Evolutionary conservation across 495 filamentous ascomycete genomes (phyloP).

Genomic region (Cenococcum geophilum): DNA sequence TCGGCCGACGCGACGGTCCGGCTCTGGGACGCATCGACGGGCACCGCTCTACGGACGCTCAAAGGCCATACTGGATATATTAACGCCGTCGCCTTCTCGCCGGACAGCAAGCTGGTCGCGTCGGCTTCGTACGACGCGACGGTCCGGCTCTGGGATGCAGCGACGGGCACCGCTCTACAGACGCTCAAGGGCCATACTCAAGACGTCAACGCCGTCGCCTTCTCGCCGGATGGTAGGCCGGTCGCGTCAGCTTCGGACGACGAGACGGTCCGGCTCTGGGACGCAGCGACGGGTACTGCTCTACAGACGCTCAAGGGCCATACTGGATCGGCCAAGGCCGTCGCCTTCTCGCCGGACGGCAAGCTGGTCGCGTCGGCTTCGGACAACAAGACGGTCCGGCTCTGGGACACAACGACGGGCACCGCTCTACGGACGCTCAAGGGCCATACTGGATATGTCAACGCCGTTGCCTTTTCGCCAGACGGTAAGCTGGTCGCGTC

Average conservation of each 20-base stretch:
- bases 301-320: conserved; percentile 83
- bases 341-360: neutral
- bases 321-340: conserved; percentile 65
- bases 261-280: conserved; percentile 82
- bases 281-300: conserved; percentile 69
- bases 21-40: neutral
- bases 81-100: conserved; percentile 8
- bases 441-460: neutral
- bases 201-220: conserved; percentile 2
- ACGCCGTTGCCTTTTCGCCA: conserved; percentile 21
- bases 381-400: neutral
- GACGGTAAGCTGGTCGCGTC: conserved; percentile 18
- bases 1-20: neutral
- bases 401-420: neutral
- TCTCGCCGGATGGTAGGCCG: conserved; percentile 23
- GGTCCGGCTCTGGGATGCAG: neutral
- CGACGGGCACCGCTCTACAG: no score
- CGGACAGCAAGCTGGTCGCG: conserved; percentile 18
- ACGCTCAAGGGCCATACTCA: neutral
- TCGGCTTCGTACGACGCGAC: conserved; percentile 3
- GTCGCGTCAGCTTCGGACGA: conserved; percentile 45
- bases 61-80: neutral
- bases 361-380: neutral
- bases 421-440: neutral
- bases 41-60: neutral